Base-by-base conservation (phyloP, 305 asterid genomes). In the Caryopteris hybrid region DNA sequence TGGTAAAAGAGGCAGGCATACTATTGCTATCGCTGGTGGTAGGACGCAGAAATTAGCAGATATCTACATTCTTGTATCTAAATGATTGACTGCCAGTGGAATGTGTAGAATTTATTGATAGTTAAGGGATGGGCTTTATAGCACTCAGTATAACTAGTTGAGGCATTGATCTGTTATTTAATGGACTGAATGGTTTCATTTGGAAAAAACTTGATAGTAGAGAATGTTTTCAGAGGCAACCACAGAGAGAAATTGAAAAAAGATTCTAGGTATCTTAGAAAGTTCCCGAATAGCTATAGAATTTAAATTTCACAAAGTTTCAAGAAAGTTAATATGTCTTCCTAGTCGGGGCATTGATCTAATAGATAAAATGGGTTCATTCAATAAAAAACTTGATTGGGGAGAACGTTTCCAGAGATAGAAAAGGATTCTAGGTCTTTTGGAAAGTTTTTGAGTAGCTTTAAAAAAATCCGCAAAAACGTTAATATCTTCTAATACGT, bases 131-230 rank as follows among this genome's bases (percentile, higher is more conserved):
- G 71, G 31, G 13, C 54, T 53, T n/a, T 34, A 41, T 8, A 33
- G 36, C 34, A 55, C 7, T 62, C 50, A 38, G 46, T 50, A n/a
- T 60, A 56, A 61, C 68, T 64, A n/a, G 61, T 56, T 55, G 54
- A 57, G 25, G 29, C 55, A 8, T 51, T 41, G 29, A 50, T 58
- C 21, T 27, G 9, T 52, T n/a, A n/a, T 18, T 31, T 39, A 66
- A 27, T 17, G 22, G 45, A 4, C 25, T 31, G 39, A 20, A 8
- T 53, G 66, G 54, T 71, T 48, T 54, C 33, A 14, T 33, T n/a
- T 4, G 25, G 4, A 54, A 71, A 12, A 55, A 31, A 17, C 34
- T 60, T 60, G 55, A 60, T 50, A 17, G 17, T 43, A 42, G 12
- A 22, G 12, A 52, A 0, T 20, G 2, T 13, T 22, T 43, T 62